Evolutionary conservation across 164 flowering plant species (phyloP).

Genomic region (Liquidambar formosana): DNA sequence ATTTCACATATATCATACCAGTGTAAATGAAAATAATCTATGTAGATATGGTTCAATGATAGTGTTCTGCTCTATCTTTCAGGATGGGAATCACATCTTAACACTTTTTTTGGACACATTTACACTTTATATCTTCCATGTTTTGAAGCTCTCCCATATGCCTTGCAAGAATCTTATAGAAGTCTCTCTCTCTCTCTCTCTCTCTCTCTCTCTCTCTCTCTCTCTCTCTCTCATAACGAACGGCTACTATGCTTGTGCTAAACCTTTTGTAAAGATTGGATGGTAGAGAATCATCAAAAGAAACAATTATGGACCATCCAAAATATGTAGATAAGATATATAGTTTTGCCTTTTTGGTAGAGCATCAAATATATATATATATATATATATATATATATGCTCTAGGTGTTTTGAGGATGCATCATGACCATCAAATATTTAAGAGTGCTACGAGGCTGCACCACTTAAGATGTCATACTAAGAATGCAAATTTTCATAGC

Average conservation of each 20-base stretch:
- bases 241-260: background rate
- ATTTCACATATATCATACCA: background rate
- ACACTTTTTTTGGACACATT: background rate
- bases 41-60: background rate
- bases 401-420: background rate
- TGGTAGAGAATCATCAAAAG: conserved; percentile 10
- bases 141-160: too few relatives aligned
- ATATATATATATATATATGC: background rate
- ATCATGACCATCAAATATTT: background rate
- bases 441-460: background rate
- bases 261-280: conserved; percentile 1
- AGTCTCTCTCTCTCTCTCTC: background rate
- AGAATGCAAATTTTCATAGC: too few relatives aligned
- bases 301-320: conserved; percentile 10
- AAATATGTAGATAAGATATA: background rate
- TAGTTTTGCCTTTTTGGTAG: background rate
- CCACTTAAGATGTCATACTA: too few relatives aligned
- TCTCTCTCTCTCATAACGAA: background rate
- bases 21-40: background rate
- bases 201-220: background rate
- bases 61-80: background rate
- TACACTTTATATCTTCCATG: too few relatives aligned
- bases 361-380: background rate
- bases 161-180: conserved; percentile 5
- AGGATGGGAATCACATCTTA: background rate